Evolutionary conservation across 1,139 yeast genomes (phyloP), one percentile per base, ranked within the genome.

Genomic region (Arxiozyma slooffiae): DNA sequence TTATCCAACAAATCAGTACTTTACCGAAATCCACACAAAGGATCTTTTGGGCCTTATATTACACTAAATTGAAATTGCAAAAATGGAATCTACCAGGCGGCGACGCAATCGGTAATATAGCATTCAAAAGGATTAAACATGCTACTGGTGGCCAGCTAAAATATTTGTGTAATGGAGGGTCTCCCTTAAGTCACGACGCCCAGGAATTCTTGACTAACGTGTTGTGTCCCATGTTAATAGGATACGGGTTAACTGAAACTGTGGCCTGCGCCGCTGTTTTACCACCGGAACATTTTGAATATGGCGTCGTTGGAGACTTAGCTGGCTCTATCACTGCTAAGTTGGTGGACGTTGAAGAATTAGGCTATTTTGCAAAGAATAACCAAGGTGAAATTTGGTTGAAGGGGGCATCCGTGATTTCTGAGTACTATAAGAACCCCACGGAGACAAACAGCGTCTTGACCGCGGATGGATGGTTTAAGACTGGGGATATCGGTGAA

Each of bases 221-320:
- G 54, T 72, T 92, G 59, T 86, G 90, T 48, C 96, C 97, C 54
- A 80, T 90, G 86, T 77, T 92, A 64, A 76, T 90, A 63, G 99
- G 99, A 55, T 94, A 94, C 68, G 99, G 99, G 55, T 78, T 92
- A 61, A 94, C 99, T 40, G 99, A 94, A 73, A 88, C 97, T 18
- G 84, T 86, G 60, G 99, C 98, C 47, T 89, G 86, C 70, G 79
- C 94, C 26, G 73, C 88, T 45, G 77, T 94, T 60, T 70, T 80
- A 62, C 81, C 81, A 54, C 85, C 86, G 50, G 67, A 72, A 38
- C 75, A 77, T 59, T 80, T 85, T 61, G 89, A 83, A 61, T 75
- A 71, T 57, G 95, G 85, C 55, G 81, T 82, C 52, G 85, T 83
- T 51, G 99, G 98, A 67, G 80, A 87, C 52, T 73, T 92, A 52